Evolutionary conservation across 345 rosid species (phyloP).

Genomic region (Hypericum androsaemum): DNA sequence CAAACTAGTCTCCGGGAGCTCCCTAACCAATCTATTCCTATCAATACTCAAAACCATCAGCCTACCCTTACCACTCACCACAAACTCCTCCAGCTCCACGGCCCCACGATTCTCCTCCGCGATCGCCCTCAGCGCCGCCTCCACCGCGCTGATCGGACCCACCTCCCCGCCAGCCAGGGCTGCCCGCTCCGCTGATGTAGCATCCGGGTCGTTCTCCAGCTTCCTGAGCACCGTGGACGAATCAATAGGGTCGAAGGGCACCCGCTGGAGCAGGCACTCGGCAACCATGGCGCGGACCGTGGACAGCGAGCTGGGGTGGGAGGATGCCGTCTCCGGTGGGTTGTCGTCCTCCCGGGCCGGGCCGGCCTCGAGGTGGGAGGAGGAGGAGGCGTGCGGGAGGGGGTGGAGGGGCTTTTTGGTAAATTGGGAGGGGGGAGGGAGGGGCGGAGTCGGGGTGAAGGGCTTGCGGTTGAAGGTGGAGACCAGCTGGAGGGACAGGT

Average conservation of each 20-base stretch:
- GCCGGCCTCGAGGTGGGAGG: constrained; percentile 12
- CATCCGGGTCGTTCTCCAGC: constrained; percentile 74
- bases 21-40: constrained; percentile 56
- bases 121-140: constrained; percentile 69
- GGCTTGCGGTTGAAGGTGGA: constrained; percentile 64
- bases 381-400: constrained; percentile 8
- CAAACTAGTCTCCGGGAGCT: constrained; percentile 49
- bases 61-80: constrained; percentile 68
- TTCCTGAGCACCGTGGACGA: constrained; percentile 75
- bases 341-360: constrained; percentile 8
- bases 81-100: constrained; percentile 75
- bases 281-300: constrained; percentile 88
- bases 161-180: constrained; percentile 80
- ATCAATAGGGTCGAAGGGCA: constrained; percentile 65
- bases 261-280: constrained; percentile 64
- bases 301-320: constrained; percentile 48
- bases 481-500: constrained; percentile 59
- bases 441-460: constrained; percentile 55
- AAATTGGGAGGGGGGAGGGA: constrained; percentile 35
- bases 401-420: constrained; percentile 19
- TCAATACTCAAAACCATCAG: constrained; percentile 80
- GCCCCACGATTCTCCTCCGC: constrained; percentile 69
- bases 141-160: constrained; percentile 70
- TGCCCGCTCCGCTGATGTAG: constrained; percentile 55
- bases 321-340: constrained; percentile 5